These are phyloP conservation scores for Scedosporium apiospermum DNA, from an alignment of 2,329 filamentous ascomycete genomes.

Conservation along the genomic window DNA sequence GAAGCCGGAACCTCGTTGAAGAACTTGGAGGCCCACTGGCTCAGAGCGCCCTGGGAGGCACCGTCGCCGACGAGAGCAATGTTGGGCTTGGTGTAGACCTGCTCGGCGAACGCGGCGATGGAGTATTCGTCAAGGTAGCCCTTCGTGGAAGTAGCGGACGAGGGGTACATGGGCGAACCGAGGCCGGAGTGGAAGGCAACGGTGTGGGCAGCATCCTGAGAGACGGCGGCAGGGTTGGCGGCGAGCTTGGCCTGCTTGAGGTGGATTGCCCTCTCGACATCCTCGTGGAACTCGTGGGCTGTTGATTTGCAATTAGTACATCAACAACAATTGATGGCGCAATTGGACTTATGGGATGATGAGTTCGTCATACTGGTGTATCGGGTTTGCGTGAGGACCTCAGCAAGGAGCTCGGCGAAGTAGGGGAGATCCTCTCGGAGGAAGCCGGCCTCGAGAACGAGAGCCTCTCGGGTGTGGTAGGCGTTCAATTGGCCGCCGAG, in stretches of 20 bases:
- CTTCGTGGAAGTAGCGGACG: conserved; percentile 59
- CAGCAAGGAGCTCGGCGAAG: conserved; percentile 90
- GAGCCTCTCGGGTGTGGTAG: conserved; percentile 85
- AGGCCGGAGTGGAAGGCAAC: conserved; percentile 91
- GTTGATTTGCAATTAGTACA: conserved; percentile 11
- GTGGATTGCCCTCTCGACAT: conserved; percentile 69
- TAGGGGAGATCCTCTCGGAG: conserved; percentile 92
- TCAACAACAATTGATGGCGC: not conserved
- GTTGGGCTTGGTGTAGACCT: conserved; percentile 81
- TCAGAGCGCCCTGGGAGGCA: conserved; percentile 62
- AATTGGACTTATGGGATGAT: conserved; percentile 1
- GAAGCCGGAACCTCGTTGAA: conserved; percentile 62
- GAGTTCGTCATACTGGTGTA: conserved; percentile 54
- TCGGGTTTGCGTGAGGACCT: conserved; percentile 82
- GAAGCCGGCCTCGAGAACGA: conserved; percentile 91
- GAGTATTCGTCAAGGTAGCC: conserved; percentile 73
- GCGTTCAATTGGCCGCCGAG: conserved; percentile 82
- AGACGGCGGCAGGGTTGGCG: conserved; percentile 53
- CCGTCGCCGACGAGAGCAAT: conserved; percentile 89
- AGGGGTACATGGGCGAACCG: conserved; percentile 66
- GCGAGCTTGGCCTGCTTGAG: conserved; percentile 67
- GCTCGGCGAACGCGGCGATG: conserved; percentile 65
- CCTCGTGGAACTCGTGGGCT: conserved; percentile 89
- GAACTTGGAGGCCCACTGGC: conserved; percentile 89
- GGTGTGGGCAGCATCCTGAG: conserved; percentile 76